These are phyloP conservation scores for Macrophomina pseudophaseolina DNA, from an alignment of 2,329 filamentous ascomycete species.

Conservation along the genomic window DNA sequence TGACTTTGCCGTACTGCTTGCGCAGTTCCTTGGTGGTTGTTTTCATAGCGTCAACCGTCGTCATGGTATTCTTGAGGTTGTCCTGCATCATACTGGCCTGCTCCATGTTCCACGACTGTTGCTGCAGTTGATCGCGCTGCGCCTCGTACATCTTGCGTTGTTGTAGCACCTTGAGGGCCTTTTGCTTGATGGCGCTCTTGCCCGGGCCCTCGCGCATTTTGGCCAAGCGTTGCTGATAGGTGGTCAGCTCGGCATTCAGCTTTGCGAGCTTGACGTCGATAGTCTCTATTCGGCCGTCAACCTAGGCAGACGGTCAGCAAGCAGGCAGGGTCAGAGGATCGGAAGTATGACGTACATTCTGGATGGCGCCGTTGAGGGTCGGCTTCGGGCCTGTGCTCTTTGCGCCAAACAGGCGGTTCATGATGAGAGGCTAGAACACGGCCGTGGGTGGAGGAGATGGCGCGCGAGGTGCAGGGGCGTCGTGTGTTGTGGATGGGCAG, in stretches of 20 bases:
- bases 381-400: slow-evolving; percentile 89
- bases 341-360: slow-evolving; percentile 63
- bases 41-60: slow-evolving; percentile 96
- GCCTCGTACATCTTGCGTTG: slow-evolving; percentile 92
- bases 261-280: slow-evolving; percentile 95
- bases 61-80: slow-evolving; percentile 98
- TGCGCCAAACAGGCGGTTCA: slow-evolving; percentile 96
- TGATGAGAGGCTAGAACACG: slow-evolving; percentile 49
- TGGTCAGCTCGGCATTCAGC: slow-evolving; percentile 85
- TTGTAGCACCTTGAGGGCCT: slow-evolving; percentile 91
- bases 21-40: slow-evolving; percentile 90
- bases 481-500: background rate
- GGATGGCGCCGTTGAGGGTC: slow-evolving; percentile 80
- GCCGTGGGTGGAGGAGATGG: background rate
- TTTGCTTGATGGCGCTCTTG: slow-evolving; percentile 89
- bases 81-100: slow-evolving; percentile 98
- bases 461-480: background rate
- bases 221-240: slow-evolving; percentile 83
- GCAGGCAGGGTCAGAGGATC: too few species aligned
- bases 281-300: slow-evolving; percentile 79
- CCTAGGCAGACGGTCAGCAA: slow-evolving; percentile 51
- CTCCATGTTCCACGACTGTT: slow-evolving; percentile 99
- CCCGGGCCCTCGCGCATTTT: slow-evolving; percentile 97
- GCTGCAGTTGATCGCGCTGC: slow-evolving; percentile 90
- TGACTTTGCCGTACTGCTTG: slow-evolving; percentile 95